phyloP scores from a whole-genome alignment of 2,329 filamentous ascomycete species.

The Beauveria scarabaeidicola region DNA sequence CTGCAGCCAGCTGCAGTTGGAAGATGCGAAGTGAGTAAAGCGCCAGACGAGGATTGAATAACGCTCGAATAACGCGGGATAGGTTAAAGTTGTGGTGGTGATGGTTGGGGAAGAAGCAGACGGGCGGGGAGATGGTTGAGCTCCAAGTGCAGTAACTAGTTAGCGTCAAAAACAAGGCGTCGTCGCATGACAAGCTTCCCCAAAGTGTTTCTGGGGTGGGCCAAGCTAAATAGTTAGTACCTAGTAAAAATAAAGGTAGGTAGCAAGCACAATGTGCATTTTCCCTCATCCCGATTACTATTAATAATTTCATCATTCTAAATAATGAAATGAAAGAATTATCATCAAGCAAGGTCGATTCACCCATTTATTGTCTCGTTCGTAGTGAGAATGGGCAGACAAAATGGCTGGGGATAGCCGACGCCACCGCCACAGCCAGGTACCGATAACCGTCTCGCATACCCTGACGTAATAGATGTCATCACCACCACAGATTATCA shows the following conservation, averaged over 20 bases:
- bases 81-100: background rate
- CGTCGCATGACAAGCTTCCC: slow-evolving; percentile 2
- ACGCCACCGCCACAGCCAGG: background rate
- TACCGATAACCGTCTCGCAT: background rate
- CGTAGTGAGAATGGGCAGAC: background rate
- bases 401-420: background rate
- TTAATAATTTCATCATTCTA: too few species aligned
- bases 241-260: too few species aligned
- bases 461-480: slow-evolving; percentile 8
- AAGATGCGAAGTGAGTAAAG: background rate
- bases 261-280: too few species aligned
- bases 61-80: background rate
- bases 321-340: too few species aligned
- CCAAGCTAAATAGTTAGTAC: background rate
- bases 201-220: slow-evolving; percentile 4
- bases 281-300: too few species aligned
- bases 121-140: background rate
- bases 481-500: background rate
- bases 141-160: background rate
- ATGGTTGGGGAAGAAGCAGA: background rate
- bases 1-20: background rate
- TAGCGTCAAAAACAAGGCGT: background rate
- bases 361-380: too few species aligned
- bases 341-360: too few species aligned
- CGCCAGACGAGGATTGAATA: background rate